These are phyloP conservation scores for Fusarium irregulare DNA, from an alignment of 2,329 filamentous ascomycete genomes.

Conservation along the genomic window DNA sequence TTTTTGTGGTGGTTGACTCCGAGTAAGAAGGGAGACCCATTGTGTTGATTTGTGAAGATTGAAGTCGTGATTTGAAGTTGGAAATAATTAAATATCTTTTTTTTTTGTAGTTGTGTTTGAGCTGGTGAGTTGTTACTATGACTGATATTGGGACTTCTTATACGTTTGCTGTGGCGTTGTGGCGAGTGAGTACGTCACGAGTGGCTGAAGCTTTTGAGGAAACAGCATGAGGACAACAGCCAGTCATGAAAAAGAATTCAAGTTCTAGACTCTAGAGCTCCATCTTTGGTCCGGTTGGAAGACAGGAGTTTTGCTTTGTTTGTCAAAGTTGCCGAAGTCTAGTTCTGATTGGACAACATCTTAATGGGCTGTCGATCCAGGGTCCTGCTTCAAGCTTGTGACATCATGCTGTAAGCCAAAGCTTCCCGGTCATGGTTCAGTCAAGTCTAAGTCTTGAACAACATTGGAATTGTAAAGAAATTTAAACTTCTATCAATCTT, in stretches of 20 bases:
- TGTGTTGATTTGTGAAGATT: slow-evolving; percentile 1
- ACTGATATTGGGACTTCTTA: slow-evolving; percentile 33
- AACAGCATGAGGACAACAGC: neutral
- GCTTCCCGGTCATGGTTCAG: neutral
- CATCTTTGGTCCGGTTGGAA: neutral
- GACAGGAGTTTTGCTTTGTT: neutral
- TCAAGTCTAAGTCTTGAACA: neutral
- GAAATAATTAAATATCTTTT: neutral
- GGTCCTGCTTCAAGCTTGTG: slow-evolving; percentile 16
- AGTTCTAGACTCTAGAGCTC: slow-evolving; percentile 1
- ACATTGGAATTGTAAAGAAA: neutral
- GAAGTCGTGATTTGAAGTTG: neutral
- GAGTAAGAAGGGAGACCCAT: slow-evolving; percentile 48
- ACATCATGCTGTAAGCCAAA: slow-evolving; percentile 16
- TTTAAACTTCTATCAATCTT: slow-evolving; percentile 18
- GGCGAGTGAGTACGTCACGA: slow-evolving; percentile 46
- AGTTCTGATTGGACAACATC: slow-evolving; percentile 21
- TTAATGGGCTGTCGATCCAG: slow-evolving; percentile 18
- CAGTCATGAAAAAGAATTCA: neutral
- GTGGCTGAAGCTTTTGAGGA: slow-evolving; percentile 39
- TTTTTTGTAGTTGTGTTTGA: neutral
- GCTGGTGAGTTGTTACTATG: neutral
- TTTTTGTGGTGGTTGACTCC: slow-evolving; percentile 12
- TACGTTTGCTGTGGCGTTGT: slow-evolving; percentile 40
- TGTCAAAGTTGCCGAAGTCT: neutral